Percentiles rank a stretch among this genome's conserved stretches.
Evolutionary conservation across 1,139 yeast genomes (phyloP).

Genomic region (Candida freyschussii): DNA sequence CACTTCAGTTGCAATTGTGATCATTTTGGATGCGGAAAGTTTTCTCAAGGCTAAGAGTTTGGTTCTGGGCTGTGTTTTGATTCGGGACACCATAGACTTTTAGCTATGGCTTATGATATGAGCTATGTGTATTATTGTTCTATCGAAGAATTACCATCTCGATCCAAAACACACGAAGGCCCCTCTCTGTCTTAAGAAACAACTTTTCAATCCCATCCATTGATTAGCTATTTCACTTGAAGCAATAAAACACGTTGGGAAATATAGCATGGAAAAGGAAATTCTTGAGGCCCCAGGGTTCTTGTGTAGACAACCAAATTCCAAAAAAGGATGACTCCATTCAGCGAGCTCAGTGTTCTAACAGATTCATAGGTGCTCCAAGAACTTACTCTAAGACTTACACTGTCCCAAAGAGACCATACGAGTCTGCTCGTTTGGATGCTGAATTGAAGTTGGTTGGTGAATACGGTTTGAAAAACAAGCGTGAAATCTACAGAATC

Average conservation of each 20-base stretch:
- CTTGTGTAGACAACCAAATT: slow-evolving; percentile 13
- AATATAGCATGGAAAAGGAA: no score
- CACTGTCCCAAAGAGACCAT: slow-evolving; percentile 98
- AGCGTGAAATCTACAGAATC: slow-evolving; percentile 99
- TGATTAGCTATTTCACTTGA: slow-evolving; percentile 5
- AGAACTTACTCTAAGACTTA: slow-evolving; percentile 99
- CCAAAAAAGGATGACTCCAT: no score
- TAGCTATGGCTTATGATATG: no score
- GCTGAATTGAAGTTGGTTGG: slow-evolving; percentile 99
- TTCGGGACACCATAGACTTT: no score
- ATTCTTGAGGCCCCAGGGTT: slow-evolving; percentile 1
- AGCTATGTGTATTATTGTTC: no score
- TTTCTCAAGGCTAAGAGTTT: slow-evolving; percentile 13
- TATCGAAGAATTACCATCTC: no score
- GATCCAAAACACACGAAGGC: slow-evolving; percentile 2
- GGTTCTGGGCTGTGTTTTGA: slow-evolving; percentile 3
- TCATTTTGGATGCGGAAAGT: slow-evolving; percentile 10
- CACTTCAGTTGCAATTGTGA: slow-evolving; percentile 60
- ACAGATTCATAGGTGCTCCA: slow-evolving; percentile 69
- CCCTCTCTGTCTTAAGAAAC: slow-evolving; percentile 1
- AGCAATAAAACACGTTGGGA: slow-evolving; percentile 2
- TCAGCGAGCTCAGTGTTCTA: slow-evolving; percentile 10
- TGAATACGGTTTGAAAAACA: slow-evolving; percentile 99
- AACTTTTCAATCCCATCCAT: slow-evolving; percentile 6
- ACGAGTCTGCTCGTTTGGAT: slow-evolving; percentile 98